phyloP scores from a whole-genome alignment of 768 basidiomycete genomes.

The Tephrocybe sp. region DNA sequence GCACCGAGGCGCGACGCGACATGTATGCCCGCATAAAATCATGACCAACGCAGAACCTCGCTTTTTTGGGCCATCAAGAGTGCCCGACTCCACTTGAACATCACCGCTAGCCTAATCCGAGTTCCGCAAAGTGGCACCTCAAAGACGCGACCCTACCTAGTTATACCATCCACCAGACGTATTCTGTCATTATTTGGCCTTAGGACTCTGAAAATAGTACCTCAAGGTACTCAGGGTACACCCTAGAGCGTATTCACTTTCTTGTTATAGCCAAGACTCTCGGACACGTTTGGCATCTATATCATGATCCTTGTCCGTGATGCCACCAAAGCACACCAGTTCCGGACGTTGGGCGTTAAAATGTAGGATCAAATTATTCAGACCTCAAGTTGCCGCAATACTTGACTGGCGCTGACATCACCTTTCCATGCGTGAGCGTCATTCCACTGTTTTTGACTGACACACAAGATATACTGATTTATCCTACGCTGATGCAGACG shows the following conservation, averaged over 20 bases:
- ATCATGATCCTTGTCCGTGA: conserved; percentile 46
- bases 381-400: conserved; percentile 36
- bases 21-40: no score
- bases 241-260: conserved; percentile 48
- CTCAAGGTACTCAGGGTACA: conserved; percentile 51
- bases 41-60: background rate
- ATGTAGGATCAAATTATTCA: conserved; percentile 35
- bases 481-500: conserved; percentile 35
- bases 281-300: conserved; percentile 38
- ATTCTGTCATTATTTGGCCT: conserved; percentile 19
- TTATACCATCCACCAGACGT: conserved; percentile 33
- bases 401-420: conserved; percentile 43
- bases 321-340: conserved; percentile 32
- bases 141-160: conserved; percentile 10
- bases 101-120: background rate
- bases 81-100: background rate
- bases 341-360: conserved; percentile 32
- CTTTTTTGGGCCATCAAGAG: background rate
- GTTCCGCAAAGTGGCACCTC: background rate
- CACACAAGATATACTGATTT: background rate
- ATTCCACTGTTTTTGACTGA: background rate
- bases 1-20: no score
- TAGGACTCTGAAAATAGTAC: background rate
- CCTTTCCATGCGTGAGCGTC: conserved; percentile 37
- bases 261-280: conserved; percentile 41